Evolutionary conservation across 768 basidiomycete species (phyloP).

Genomic region (Multifurca ochricompacta): DNA sequence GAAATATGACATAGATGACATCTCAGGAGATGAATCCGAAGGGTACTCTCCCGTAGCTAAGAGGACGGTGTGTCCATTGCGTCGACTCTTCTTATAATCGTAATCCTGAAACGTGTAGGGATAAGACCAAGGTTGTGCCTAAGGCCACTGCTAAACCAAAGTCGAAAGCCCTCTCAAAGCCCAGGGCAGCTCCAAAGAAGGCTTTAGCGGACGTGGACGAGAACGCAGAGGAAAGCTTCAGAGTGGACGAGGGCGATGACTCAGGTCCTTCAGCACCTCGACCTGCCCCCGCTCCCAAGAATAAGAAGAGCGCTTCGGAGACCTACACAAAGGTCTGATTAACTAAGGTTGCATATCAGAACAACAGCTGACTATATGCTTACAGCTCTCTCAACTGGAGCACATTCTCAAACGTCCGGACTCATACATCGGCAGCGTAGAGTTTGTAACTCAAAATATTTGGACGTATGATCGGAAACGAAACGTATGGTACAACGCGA

Average conservation of each 20-base stretch:
- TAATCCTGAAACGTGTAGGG: slow-evolving; percentile 17
- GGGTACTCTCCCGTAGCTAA: slow-evolving; percentile 49
- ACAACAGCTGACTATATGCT: slow-evolving; percentile 10
- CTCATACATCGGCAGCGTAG: slow-evolving; percentile 95
- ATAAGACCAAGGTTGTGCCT: slow-evolving; percentile 37
- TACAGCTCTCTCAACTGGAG: slow-evolving; percentile 86
- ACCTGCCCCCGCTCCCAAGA: slow-evolving; percentile 31
- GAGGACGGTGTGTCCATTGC: slow-evolving; percentile 35
- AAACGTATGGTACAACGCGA: slow-evolving; percentile 81
- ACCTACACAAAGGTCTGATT: slow-evolving; percentile 73
- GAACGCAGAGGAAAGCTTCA: slow-evolving; percentile 44
- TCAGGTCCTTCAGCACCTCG: slow-evolving; percentile 25
- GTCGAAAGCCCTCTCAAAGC: slow-evolving; percentile 39
- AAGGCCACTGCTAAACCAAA: slow-evolving; percentile 40
- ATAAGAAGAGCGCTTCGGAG: slow-evolving; percentile 87
- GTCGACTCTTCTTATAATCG: slow-evolving; percentile 21
- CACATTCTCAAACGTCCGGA: slow-evolving; percentile 90
- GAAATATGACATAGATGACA: slow-evolving; percentile 51
- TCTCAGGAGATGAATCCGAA: slow-evolving; percentile 61
- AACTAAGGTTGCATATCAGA: background rate
- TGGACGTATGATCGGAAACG: slow-evolving; percentile 87
- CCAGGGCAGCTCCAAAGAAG: slow-evolving; percentile 53
- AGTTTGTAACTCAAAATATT: slow-evolving; percentile 77
- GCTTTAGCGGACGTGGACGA: slow-evolving; percentile 55
- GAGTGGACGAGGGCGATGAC: slow-evolving; percentile 37